Evolutionary conservation across 768 basidiomycete species (phyloP).

Genomic region (Nidularia sp.): DNA sequence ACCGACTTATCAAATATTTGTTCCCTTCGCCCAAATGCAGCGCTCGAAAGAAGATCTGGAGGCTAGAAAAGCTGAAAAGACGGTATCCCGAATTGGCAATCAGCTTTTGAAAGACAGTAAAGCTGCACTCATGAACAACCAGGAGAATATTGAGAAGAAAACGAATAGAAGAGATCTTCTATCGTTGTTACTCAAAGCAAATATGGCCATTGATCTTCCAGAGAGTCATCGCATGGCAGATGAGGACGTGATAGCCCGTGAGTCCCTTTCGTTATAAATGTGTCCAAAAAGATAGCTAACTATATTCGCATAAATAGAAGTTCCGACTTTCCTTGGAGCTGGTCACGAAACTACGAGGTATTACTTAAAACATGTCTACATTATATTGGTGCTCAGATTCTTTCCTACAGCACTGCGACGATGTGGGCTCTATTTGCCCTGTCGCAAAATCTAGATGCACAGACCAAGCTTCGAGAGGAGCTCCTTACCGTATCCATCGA

Average conservation of each 20-base stretch:
- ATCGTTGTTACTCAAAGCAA: slow-evolving; percentile 57
- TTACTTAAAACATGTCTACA: background rate
- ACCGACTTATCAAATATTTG: background rate
- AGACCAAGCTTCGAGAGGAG: slow-evolving; percentile 57
- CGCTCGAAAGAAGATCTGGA: slow-evolving; percentile 22
- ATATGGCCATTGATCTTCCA: slow-evolving; percentile 57
- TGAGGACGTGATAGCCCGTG: slow-evolving; percentile 55
- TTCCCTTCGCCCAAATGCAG: slow-evolving; percentile 23
- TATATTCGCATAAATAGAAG: slow-evolving; percentile 37
- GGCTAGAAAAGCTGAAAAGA: slow-evolving; percentile 24
- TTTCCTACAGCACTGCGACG: slow-evolving; percentile 30
- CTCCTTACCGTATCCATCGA: slow-evolving; percentile 46
- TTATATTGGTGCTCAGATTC: background rate
- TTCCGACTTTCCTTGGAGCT: slow-evolving; percentile 57
- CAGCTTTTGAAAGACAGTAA: slow-evolving; percentile 51
- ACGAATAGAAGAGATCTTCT: slow-evolving; percentile 49
- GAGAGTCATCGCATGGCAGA: slow-evolving; percentile 54
- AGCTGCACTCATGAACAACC: slow-evolving; percentile 19
- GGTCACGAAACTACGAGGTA: slow-evolving; percentile 59
- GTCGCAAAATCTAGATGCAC: slow-evolving; percentile 39
- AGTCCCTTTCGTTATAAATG: slow-evolving; percentile 11
- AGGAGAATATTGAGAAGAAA: slow-evolving; percentile 22
- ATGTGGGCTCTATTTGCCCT: slow-evolving; percentile 62
- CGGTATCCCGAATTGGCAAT: slow-evolving; percentile 46
- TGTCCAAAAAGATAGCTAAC: background rate